Base-by-base conservation (phyloP, 164 flowering plant genomes). In the Dillenia suffruticosa region DNA sequence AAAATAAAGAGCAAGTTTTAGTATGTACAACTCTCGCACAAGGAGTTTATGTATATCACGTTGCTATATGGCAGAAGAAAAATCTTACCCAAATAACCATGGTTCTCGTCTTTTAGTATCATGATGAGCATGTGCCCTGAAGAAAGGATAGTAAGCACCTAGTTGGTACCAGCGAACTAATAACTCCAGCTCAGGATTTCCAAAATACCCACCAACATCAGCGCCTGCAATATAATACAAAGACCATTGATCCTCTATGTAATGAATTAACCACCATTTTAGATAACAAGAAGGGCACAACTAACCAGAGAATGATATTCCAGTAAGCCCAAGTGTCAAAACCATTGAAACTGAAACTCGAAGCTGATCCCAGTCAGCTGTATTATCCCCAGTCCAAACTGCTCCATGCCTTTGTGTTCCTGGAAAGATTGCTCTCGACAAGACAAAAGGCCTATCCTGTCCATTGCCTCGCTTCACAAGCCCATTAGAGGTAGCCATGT, bases 181-280 rank as follows among this genome's bases (percentile, higher is more conserved):
- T 68, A 95, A 64, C 77, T 92, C 99, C 46, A 89, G 70, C 58
- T 92, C 97, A 65, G 97, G 97, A 63, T 92, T 92, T 49, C 99
- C 98, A 70, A 95, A 95, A 72, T 82, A 95, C 3, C 99, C 99
- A 76, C 98, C 99, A 79, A 95, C 80, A 84, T 95, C 99, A n/a
- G 98, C 99, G 76, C 99, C 99, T 95, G 69, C 32, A 55, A 46
- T 50, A 61, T 49, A 56, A 68, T 12, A 62, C 40, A 2, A 26
- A 26, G 5, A 1, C 3, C 40, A 1, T 26, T 26, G 40, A 26
- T 26, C 40, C 40, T 26, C 40, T 26, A 2, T 26, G 40, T 26
- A 26, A 26, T 26, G 40, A 26, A 26, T 26, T 26, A 26, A 26
- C 15, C 24, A 59, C 53, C 9, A 53, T 10, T 47, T 17, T 26